Percentiles rank a stretch among this genome's conserved stretches.
Evolutionary conservation across 116 monocot species (phyloP).

Genomic region (Trichopus zeylanicus): DNA sequence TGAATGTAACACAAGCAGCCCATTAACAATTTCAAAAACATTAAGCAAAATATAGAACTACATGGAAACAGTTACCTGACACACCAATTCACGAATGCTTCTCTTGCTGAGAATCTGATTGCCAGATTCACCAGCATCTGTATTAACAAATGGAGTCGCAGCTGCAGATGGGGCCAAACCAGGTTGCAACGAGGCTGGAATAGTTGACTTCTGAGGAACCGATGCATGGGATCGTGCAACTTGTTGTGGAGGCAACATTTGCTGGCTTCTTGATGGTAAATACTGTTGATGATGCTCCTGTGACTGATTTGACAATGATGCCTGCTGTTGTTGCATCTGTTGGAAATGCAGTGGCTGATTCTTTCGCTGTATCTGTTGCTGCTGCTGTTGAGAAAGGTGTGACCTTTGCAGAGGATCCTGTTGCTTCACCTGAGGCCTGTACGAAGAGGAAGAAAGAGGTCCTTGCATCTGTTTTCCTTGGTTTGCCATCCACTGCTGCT

Average conservation of each 20-base stretch:
- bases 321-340: conserved; percentile 17
- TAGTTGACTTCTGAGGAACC: conserved; percentile 30
- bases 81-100: conserved; percentile 74
- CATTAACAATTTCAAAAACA: neutral
- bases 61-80: conserved; percentile 42
- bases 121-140: conserved; percentile 43
- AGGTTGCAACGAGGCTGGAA: conserved; percentile 17
- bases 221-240: conserved; percentile 21
- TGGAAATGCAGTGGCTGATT: conserved; percentile 23
- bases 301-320: conserved; percentile 14
- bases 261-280: conserved; percentile 25
- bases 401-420: conserved; percentile 43
- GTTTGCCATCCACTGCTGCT: conserved; percentile 39
- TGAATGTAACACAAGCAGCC: too few relatives aligned
- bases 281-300: conserved; percentile 33
- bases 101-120: conserved; percentile 73
- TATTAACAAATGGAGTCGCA: conserved; percentile 9
- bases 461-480: conserved; percentile 41
- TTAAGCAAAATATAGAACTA: neutral
- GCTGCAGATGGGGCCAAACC: conserved; percentile 16
- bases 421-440: conserved; percentile 39
- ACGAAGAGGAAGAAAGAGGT: conserved; percentile 35
- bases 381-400: conserved; percentile 29
- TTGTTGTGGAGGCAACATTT: conserved; percentile 28
- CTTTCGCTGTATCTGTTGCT: conserved; percentile 19